Conservation (phyloP, 1,284 basidiomycete genomes). For the Ceratobasidium sp. region DNA sequence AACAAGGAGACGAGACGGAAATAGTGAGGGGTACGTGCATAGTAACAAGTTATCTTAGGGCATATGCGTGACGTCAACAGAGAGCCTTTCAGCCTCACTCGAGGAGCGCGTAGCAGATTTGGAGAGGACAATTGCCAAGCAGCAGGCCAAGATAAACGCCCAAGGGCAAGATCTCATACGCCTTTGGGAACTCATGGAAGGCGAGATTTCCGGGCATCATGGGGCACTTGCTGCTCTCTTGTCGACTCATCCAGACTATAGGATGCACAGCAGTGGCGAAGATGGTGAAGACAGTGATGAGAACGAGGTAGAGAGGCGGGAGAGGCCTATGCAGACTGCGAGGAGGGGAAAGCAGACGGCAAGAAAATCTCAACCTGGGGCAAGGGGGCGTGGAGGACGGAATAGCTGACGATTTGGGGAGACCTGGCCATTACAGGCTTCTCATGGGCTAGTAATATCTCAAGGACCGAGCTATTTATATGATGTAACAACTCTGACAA, state of each 20-base stretch:
- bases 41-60: no score
- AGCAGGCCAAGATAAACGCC: not conserved
- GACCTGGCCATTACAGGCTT: no score
- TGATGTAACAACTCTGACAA: not conserved
- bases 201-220: not conserved
- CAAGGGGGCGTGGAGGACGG: not conserved
- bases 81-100: not conserved
- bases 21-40: not conserved
- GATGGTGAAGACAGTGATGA: not conserved
- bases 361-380: not conserved
- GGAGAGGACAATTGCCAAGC: conserved; percentile 10
- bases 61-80: not conserved
- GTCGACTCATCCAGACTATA: not conserved
- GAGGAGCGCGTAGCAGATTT: not conserved
- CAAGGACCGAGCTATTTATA: no score
- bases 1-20: not conserved
- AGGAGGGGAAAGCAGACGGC: not conserved
- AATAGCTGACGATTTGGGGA: not conserved
- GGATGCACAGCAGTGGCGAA: not conserved
- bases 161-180: not conserved
- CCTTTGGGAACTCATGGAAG: conserved; percentile 18
- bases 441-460: no score
- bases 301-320: not conserved
- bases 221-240: not conserved
- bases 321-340: not conserved